Conservation (phyloP, 2,329 filamentous ascomycete genomes). For the Dactylellina leptospora region DNA sequence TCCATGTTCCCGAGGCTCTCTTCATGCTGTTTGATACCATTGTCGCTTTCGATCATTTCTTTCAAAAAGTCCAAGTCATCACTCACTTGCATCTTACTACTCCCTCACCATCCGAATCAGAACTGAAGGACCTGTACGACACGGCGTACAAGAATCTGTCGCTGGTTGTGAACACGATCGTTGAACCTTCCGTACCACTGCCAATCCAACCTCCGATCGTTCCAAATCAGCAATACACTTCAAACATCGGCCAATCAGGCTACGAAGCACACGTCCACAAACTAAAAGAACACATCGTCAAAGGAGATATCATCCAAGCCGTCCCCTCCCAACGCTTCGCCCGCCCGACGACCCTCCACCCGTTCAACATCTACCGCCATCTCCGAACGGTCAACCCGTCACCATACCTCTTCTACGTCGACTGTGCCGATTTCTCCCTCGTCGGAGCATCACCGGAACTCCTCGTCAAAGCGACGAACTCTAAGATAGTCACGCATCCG, state of each 20-base stretch:
- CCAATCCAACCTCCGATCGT: constrained; percentile 78
- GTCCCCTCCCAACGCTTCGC: constrained; percentile 94
- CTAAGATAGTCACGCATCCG: constrained; percentile 91
- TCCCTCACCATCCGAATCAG: constrained; percentile 62
- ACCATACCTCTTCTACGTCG: constrained; percentile 95
- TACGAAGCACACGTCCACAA: constrained; percentile 88
- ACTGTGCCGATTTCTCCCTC: constrained; percentile 91
- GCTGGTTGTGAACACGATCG: constrained; percentile 30
- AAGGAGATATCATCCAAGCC: constrained; percentile 95
- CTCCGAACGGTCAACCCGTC: constrained; percentile 97
- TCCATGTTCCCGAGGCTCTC: constrained; percentile 88
- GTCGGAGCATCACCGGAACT: constrained; percentile 94
- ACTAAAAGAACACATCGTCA: constrained; percentile 88
- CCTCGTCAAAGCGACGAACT: constrained; percentile 86
- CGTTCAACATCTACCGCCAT: constrained; percentile 97
- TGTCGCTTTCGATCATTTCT: constrained; percentile 93
- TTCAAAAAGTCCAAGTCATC: constrained; percentile 88
- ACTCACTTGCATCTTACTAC: constrained; percentile 81
- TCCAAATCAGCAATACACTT: constrained; percentile 80
- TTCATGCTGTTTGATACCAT: constrained; percentile 98
- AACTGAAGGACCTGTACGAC: constrained; percentile 65
- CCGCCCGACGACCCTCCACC: constrained; percentile 86
- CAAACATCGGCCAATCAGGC: constrained; percentile 86
- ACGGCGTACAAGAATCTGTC: constrained; percentile 32
- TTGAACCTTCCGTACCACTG: constrained; percentile 66